Conservation (phyloP, 371 early-diverging fungal species). For the Saksenaea vasiformis region DNA sequence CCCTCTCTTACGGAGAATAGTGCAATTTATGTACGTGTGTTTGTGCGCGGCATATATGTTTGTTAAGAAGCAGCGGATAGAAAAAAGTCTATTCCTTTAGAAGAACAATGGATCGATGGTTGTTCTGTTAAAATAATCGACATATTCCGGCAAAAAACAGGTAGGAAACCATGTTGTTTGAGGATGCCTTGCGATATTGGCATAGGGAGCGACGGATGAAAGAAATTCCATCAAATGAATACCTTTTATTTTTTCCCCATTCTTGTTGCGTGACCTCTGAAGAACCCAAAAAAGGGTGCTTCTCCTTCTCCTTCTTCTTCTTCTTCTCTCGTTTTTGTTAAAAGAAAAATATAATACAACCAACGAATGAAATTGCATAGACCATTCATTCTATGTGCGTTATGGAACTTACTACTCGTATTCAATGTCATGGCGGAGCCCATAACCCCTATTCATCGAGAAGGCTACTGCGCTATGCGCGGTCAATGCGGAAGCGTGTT, state of each 20-base stretch:
- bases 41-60: no score
- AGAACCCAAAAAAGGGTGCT: neutral
- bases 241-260: neutral
- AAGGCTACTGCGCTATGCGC: slow-evolving; percentile 66
- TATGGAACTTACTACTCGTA: neutral
- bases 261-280: neutral
- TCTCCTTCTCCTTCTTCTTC: neutral
- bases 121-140: no score
- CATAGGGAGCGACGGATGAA: neutral
- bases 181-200: no score
- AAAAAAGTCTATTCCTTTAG: no score
- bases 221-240: neutral
- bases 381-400: neutral
- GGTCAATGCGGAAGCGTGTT: slow-evolving; percentile 54
- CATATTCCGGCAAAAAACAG: no score
- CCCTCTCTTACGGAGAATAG: no score
- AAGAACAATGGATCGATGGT: no score
- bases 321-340: no score
- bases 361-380: slow-evolving; percentile 5
- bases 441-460: slow-evolving; percentile 39
- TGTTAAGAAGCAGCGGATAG: no score
- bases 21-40: no score
- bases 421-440: slow-evolving; percentile 4
- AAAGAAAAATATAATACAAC: neutral
- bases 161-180: no score